Percentiles rank a stretch among this genome's conserved stretches.
Evolutionary conservation across 306 rosid species (phyloP).

Genomic region (Prunus fruticosa): DNA sequence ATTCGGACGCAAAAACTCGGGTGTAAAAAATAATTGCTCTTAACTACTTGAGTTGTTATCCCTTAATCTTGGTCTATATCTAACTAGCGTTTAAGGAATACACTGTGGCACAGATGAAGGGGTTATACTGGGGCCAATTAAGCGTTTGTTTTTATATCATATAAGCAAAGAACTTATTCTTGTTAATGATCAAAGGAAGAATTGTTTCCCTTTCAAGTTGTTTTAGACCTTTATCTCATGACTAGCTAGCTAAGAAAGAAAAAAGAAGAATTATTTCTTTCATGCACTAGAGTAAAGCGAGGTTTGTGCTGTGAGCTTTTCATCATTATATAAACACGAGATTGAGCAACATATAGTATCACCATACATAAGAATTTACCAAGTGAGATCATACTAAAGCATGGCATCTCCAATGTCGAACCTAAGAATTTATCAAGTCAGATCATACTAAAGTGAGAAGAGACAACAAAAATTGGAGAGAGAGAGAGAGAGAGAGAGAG

Average conservation of each 20-base stretch:
- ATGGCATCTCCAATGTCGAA: slow-evolving; percentile 14
- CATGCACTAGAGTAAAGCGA: slow-evolving; percentile 16
- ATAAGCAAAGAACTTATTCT: slow-evolving; percentile 23
- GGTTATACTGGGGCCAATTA: no score
- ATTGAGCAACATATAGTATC: neutral
- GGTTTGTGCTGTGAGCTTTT: slow-evolving; percentile 22
- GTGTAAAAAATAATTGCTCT: no score
- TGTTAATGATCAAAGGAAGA: neutral
- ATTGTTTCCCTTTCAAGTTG: neutral
- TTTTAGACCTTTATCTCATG: slow-evolving; percentile 4
- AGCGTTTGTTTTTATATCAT: neutral
- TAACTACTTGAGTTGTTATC: no score
- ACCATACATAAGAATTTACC: neutral
- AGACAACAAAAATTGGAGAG: neutral
- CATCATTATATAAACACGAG: slow-evolving; percentile 24
- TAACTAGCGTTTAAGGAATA: no score
- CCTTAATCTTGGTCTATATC: no score
- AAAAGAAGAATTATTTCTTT: neutral
- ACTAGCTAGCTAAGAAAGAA: neutral
- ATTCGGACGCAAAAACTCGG: no score
- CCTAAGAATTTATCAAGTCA: neutral
- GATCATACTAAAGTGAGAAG: neutral
- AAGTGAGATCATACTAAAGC: neutral
- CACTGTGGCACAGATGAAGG: no score
- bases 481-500: no score